A percentile compares a stretch with the other conserved stretches of the same genome.
Evolutionary conservation across 345 rosid genomes (phyloP).

Genomic region (Moricandia moricandioides): DNA sequence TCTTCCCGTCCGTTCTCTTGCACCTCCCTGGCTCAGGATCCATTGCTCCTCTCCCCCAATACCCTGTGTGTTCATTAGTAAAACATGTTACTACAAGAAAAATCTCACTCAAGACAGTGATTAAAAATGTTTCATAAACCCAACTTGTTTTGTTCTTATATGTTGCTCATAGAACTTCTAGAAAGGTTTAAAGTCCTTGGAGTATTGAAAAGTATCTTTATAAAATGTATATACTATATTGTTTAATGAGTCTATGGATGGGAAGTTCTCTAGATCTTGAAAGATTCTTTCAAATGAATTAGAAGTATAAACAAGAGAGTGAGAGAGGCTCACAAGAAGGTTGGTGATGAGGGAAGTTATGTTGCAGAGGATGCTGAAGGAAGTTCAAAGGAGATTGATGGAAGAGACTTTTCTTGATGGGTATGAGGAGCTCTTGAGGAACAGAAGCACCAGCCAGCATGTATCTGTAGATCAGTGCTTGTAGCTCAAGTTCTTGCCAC

Average conservation of each 20-base stretch:
- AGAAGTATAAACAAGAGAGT: not conserved
- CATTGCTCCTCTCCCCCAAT: slow-evolving; percentile 56
- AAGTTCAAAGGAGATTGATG: slow-evolving; percentile 43
- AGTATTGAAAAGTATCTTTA: not conserved
- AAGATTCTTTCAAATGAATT: not conserved
- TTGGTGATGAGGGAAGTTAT: slow-evolving; percentile 26
- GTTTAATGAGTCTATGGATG: not conserved
- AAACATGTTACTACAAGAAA: not conserved
- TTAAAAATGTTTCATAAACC: not conserved
- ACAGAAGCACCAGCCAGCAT: slow-evolving; percentile 64
- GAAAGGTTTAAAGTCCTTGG: not conserved
- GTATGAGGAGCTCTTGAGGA: slow-evolving; percentile 66
- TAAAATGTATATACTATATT: not conserved
- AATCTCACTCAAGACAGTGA: slow-evolving; percentile 8
- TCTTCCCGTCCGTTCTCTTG: slow-evolving; percentile 84
- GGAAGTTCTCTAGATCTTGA: slow-evolving; percentile 30
- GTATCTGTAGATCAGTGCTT: slow-evolving; percentile 83
- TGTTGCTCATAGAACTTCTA: slow-evolving; percentile 3
- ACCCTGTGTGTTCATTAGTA: slow-evolving; percentile 28
- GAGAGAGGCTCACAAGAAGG: slow-evolving; percentile 20
- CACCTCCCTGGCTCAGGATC: slow-evolving; percentile 91
- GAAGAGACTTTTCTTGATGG: slow-evolving; percentile 51
- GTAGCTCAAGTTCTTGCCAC: slow-evolving; percentile 91
- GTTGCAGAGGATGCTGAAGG: slow-evolving; percentile 36
- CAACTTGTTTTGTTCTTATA: not conserved